These are phyloP conservation scores for Sclerotinia sclerotiorum DNA, from an alignment of 2,329 filamentous ascomycete genomes.

Conservation along the genomic window DNA sequence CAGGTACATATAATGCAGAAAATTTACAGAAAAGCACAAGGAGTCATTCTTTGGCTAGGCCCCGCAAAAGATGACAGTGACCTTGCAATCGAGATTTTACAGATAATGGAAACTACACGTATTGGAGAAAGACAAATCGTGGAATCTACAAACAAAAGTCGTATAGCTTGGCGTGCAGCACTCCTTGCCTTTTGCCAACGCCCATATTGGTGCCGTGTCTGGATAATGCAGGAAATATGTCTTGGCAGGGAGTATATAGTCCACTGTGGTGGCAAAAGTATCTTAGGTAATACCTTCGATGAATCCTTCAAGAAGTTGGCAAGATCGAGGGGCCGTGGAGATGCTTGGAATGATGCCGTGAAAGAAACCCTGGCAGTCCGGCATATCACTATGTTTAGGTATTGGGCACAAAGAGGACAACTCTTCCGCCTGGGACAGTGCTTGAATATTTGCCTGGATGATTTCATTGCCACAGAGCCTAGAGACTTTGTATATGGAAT, in stretches of 20 bases:
- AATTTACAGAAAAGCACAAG: background rate
- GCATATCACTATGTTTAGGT: background rate
- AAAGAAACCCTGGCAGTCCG: background rate
- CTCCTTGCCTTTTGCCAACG: background rate
- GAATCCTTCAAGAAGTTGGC: background rate
- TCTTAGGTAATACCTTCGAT: background rate
- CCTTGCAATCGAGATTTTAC: background rate
- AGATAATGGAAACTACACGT: background rate
- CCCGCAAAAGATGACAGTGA: background rate
- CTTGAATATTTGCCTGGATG: background rate
- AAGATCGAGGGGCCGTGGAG: background rate
- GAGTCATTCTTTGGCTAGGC: background rate
- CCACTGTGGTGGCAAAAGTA: background rate
- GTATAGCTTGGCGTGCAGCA: background rate
- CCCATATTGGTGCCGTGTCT: background rate
- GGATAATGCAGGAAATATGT: constrained; percentile 5
- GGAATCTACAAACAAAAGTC: background rate
- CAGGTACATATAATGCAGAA: background rate
- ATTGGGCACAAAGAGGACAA: constrained; percentile 1
- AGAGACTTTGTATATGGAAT: background rate
- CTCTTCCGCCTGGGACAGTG: background rate
- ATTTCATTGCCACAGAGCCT: background rate
- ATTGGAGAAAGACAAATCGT: background rate
- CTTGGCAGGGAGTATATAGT: background rate
- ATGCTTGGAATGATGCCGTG: background rate